phyloP scores from a whole-genome alignment of 192 early-diverging fungal genomes.

The Coemansia sp. region DNA sequence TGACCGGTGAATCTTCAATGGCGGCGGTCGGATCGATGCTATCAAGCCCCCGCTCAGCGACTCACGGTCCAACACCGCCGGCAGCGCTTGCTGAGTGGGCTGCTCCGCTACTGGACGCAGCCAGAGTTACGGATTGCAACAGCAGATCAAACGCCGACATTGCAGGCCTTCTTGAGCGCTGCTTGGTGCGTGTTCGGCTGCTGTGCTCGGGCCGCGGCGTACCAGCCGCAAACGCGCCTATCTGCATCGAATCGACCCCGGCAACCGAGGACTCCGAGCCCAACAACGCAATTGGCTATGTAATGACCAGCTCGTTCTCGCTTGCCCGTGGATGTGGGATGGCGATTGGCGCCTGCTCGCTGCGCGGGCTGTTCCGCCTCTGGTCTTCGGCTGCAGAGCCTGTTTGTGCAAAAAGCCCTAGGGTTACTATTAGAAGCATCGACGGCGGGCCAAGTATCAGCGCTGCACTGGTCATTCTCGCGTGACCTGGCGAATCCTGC shows the following conservation, averaged over 20 bases:
- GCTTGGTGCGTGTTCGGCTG: constrained; percentile 41
- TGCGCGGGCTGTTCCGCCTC: constrained; percentile 27
- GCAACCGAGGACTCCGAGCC: background rate
- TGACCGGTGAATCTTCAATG: constrained; percentile 22
- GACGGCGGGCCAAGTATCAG: constrained; percentile 24
- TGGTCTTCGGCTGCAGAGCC: background rate
- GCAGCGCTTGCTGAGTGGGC: constrained; percentile 25
- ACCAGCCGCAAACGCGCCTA: constrained; percentile 28
- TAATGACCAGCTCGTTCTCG: constrained; percentile 43
- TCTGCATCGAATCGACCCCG: constrained; percentile 8
- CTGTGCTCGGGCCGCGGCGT: constrained; percentile 35
- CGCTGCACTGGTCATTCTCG: constrained; percentile 21
- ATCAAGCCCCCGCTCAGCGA: background rate
- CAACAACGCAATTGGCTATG: constrained; percentile 29
- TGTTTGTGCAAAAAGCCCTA: background rate
- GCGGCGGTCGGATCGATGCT: background rate
- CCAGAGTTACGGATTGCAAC: background rate
- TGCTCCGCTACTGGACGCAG: constrained; percentile 13
- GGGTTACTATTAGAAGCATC: constrained; percentile 16
- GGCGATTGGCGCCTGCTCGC: constrained; percentile 44
- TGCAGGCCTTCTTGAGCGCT: constrained; percentile 10
- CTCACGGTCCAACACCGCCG: background rate
- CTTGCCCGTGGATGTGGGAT: constrained; percentile 46
- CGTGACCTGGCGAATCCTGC: too few relatives aligned
- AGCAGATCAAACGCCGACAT: background rate